Conservation (phyloP, 345 rosid genomes). For the Xanthoceras sorbifolium region DNA sequence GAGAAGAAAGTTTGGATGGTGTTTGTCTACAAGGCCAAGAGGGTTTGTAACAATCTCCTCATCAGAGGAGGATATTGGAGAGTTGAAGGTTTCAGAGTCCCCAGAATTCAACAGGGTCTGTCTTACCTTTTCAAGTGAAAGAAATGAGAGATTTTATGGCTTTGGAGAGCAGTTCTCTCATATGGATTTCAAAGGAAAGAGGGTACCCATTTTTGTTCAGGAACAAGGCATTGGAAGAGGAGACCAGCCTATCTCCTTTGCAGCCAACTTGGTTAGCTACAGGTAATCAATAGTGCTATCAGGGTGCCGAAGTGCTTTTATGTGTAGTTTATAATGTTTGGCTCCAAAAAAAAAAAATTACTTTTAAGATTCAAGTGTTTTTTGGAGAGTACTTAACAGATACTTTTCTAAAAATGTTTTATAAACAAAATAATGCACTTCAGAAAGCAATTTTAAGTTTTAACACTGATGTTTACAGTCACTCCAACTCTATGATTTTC, state of each 20-base stretch:
- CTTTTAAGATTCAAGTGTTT: too few relatives aligned
- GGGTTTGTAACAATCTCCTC: conserved; percentile 41
- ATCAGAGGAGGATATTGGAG: conserved; percentile 37
- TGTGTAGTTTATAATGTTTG: too few relatives aligned
- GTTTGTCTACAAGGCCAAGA: conserved; percentile 37
- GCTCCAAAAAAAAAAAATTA: too few relatives aligned
- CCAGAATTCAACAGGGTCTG: conserved; percentile 53
- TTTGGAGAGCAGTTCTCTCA: conserved; percentile 77
- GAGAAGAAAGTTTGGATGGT: conserved; percentile 40
- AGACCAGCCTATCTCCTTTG: conserved; percentile 73
- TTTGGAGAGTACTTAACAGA: too few relatives aligned
- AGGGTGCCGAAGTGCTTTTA: not conserved
- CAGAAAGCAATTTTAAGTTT: too few relatives aligned
- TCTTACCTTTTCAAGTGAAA: conserved; percentile 61
- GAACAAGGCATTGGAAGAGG: conserved; percentile 88
- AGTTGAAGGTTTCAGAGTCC: conserved; percentile 26
- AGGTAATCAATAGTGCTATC: conserved; percentile 34
- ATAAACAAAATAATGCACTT: too few relatives aligned
- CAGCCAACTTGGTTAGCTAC: conserved; percentile 75
- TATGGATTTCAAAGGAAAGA: conserved; percentile 71
- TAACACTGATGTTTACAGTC: not conserved
- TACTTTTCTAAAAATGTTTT: too few relatives aligned
- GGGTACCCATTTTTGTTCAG: conserved; percentile 74
- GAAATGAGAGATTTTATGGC: conserved; percentile 60
- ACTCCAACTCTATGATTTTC: conserved; percentile 3